A percentile compares a stretch with the other conserved stretches of the same genome.
phyloP scores from a whole-genome alignment of 75 land plant genomes.

The Cunninghamia lanceolata region DNA sequence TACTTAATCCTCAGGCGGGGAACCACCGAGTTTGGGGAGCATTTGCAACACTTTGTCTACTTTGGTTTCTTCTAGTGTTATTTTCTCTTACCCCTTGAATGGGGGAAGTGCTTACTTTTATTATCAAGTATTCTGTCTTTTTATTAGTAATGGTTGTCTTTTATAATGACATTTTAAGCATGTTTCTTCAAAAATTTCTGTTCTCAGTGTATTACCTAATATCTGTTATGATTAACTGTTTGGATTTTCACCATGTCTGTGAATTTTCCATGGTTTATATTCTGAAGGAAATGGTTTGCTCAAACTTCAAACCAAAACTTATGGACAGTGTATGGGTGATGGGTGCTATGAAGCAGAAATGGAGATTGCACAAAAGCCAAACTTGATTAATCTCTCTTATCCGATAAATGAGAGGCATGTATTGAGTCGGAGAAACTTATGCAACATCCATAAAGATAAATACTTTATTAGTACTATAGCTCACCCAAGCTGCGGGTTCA shows the following conservation, averaged over 20 bases:
- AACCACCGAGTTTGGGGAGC: too few species aligned
- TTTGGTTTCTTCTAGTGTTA: too few species aligned
- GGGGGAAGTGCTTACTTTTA: too few species aligned
- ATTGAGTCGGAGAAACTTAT: neutral
- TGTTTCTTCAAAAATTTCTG: too few species aligned
- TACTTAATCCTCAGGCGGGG: too few species aligned
- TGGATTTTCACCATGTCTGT: neutral
- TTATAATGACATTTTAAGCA: too few species aligned
- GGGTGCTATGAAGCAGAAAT: conserved; percentile 2
- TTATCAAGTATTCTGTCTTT: neutral
- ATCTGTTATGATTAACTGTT: neutral
- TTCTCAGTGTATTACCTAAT: neutral
- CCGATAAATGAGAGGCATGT: neutral
- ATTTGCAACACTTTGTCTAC: too few species aligned
- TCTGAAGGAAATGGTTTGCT: neutral
- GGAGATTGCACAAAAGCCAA: neutral
- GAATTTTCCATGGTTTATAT: neutral
- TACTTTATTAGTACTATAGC: neutral
- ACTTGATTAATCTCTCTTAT: neutral
- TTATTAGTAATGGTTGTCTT: neutral
- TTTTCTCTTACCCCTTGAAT: too few species aligned
- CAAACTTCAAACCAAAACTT: neutral
- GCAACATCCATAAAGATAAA: neutral
- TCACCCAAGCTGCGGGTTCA: neutral
- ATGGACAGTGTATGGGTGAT: neutral